phyloP scores from a whole-genome alignment of 352 stramenopile species.

The Albugo candida region DNA sequence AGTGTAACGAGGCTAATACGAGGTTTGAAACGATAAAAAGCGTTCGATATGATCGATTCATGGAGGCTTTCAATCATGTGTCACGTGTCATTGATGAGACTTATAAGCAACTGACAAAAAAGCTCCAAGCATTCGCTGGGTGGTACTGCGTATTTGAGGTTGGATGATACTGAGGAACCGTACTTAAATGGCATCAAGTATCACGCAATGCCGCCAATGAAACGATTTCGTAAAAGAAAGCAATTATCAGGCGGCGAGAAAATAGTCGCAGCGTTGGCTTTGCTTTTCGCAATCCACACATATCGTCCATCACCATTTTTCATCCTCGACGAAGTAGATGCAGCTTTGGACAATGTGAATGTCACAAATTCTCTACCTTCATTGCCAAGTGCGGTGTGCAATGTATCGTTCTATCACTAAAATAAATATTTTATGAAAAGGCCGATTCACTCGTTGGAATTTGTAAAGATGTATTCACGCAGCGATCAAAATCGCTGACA shows the following conservation, averaged over 20 bases:
- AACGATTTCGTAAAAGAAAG: conserved; percentile 96
- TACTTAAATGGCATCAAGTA: conserved; percentile 98
- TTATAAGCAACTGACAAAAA: conserved; percentile 96
- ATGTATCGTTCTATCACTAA: conserved; percentile 96
- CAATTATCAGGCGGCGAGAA: conserved; percentile 98
- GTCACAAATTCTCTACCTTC: conserved; percentile 97
- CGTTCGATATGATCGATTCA: conserved; percentile 61
- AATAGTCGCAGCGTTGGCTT: conserved; percentile 94
- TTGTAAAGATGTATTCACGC: conserved; percentile 55
- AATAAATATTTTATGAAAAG: conserved; percentile 95
- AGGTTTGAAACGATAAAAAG: conserved; percentile 67
- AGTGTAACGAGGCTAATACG: conserved; percentile 29
- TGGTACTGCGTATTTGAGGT: conserved; percentile 59
- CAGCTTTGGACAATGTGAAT: conserved; percentile 98
- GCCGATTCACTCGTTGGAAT: conserved; percentile 87
- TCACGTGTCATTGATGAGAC: conserved; percentile 86
- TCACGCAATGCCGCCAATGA: conserved; percentile 99
- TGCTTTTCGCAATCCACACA: conserved; percentile 98
- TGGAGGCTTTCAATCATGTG: conserved; percentile 91
- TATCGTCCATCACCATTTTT: conserved; percentile 94
- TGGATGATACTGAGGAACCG: conserved; percentile 86
- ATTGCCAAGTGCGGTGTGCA: conserved; percentile 92
- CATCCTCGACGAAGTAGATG: conserved; percentile 99
- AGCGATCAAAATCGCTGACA: conserved; percentile 58
- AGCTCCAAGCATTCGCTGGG: conserved; percentile 92